Percentiles rank a stretch among this genome's conserved stretches.
phyloP scores from a whole-genome alignment of 495 filamentous ascomycete species.

The Talaromyces nanjingensis region DNA sequence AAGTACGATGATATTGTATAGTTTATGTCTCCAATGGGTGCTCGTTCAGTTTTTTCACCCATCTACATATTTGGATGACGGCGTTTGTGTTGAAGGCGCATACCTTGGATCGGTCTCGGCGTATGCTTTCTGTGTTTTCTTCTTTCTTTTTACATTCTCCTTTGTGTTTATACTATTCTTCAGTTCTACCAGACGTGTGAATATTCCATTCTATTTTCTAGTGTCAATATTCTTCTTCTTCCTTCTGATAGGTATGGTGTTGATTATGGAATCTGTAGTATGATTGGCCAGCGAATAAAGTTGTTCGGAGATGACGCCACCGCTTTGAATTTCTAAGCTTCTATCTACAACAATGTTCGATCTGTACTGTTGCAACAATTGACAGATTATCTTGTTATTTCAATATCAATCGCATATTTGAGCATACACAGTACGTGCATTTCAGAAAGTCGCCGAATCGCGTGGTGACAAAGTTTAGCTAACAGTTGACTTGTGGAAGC shows the following conservation, averaged over 20 bases:
- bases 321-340: neutral
- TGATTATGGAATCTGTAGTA: neutral
- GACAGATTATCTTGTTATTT: neutral
- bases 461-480: neutral
- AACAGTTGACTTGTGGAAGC: neutral
- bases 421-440: neutral
- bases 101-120: neutral
- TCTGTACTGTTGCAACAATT: neutral
- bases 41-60: neutral
- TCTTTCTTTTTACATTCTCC: conserved; percentile 12
- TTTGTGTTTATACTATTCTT: conserved; percentile 14
- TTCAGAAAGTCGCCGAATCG: neutral
- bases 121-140: conserved; percentile 18
- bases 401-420: neutral
- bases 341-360: neutral
- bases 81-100: conserved; percentile 21
- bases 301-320: conserved; percentile 4
- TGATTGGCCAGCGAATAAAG: neutral
- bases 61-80: conserved; percentile 9
- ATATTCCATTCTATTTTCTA: conserved; percentile 1
- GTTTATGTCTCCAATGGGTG: neutral
- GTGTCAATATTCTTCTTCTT: neutral
- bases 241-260: neutral
- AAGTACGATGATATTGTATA: conserved; percentile 16
- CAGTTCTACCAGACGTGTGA: neutral